Evolutionary conservation across 202 grass and related monocot species (phyloP).

Genomic region (Alloteropsis angusta): DNA sequence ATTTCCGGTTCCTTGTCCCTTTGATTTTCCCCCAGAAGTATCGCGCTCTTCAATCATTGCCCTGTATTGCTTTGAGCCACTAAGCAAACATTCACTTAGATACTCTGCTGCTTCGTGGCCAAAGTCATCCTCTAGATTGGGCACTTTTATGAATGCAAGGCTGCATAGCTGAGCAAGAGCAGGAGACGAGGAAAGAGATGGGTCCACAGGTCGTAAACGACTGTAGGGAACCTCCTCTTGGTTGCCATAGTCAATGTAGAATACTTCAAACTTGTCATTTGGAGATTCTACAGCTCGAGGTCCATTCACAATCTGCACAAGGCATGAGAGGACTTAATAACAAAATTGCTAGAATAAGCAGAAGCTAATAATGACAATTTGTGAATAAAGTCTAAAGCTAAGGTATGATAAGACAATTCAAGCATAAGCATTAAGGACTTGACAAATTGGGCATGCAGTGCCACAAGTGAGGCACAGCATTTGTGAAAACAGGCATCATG

Average conservation of each 20-base stretch:
- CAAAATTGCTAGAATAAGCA: background rate
- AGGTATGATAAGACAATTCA: background rate
- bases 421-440: background rate
- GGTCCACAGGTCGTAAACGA: constrained; percentile 60
- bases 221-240: constrained; percentile 87
- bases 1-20: constrained; percentile 77
- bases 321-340: background rate
- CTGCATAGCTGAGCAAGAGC: constrained; percentile 77
- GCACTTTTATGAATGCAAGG: constrained; percentile 88
- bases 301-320: constrained; percentile 82
- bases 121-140: constrained; percentile 73
- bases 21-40: constrained; percentile 76
- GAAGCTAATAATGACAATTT: background rate
- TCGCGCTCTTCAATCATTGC: constrained; percentile 91
- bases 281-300: constrained; percentile 68
- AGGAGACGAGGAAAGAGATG: constrained; percentile 53
- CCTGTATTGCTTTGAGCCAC: constrained; percentile 62
- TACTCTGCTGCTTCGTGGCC: constrained; percentile 89
- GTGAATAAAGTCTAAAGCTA: background rate
- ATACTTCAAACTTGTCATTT: constrained; percentile 84
- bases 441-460: background rate
- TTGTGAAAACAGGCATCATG: background rate
- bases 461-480: background rate
- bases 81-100: constrained; percentile 66
- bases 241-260: constrained; percentile 97